phyloP scores from a whole-genome alignment of 495 filamentous ascomycete species.

The Penicillium flavigenum region DNA sequence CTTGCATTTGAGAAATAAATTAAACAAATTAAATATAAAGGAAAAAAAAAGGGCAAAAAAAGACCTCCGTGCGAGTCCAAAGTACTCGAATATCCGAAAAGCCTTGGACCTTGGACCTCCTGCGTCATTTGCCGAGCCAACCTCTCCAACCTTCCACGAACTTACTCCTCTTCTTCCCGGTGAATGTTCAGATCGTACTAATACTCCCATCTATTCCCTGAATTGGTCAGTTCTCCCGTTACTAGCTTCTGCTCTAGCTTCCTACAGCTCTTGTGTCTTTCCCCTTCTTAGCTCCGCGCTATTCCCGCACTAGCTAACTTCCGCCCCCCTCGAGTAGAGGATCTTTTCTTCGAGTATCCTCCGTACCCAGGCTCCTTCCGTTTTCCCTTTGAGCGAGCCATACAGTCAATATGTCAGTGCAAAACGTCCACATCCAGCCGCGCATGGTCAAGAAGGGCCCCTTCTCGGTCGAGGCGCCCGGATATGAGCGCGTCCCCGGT shows the following conservation, averaged over 20 bases:
- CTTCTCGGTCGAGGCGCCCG: slow-evolving; percentile 78
- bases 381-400: slow-evolving; percentile 6
- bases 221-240: slow-evolving; percentile 3
- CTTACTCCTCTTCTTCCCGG: slow-evolving; percentile 2
- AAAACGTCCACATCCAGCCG: slow-evolving; percentile 61
- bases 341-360: slow-evolving; percentile 10
- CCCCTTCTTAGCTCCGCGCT: neutral
- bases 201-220: neutral
- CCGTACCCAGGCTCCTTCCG: slow-evolving; percentile 15
- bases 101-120: neutral
- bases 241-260: neutral
- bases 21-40: neutral
- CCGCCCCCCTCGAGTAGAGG: slow-evolving; percentile 7
- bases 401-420: slow-evolving; percentile 41
- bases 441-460: slow-evolving; percentile 58
- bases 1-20: neutral
- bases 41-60: neutral
- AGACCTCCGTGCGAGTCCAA: neutral
- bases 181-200: neutral
- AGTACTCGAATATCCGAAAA: neutral
- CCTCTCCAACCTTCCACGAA: slow-evolving; percentile 4
- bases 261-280: neutral
- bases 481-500: slow-evolving; percentile 67
- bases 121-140: slow-evolving; percentile 28
- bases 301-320: slow-evolving; percentile 20